Evolutionary conservation across 352 stramenopile genomes (phyloP), one percentile per base, ranked within the genome.

Genomic region (Pythium phragmitis): DNA sequence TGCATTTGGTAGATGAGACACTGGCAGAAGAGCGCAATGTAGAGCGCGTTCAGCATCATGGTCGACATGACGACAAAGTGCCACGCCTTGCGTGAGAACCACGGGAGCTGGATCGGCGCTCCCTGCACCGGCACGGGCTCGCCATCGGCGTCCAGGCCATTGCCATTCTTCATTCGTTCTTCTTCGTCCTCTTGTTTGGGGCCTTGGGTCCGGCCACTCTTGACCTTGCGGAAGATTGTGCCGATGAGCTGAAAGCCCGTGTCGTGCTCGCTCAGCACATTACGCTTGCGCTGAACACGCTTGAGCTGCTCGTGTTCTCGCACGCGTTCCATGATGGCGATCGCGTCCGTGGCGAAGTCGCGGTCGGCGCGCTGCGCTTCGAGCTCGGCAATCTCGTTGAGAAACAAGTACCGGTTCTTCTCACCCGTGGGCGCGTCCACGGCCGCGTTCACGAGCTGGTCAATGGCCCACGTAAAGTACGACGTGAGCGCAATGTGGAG

Each of bases 1-100:
- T 21, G 14, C 65, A 72, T 60, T 17, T 65, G 65, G 49, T 62
- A 72, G 28, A 72, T 34, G 13, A 72, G 41, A 13, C 65, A 72
- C 60, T 72, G 65, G 48, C 65, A 72, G 37, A 72, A 72, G 21
- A 72, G 59, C 60, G 65, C 65, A 12, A 72, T 37, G 57, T 72
- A 72, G 21, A 72, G 49, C 13, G 49, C 65, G 49, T 72, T 72
- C 16, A 72, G 60, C 65, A 72, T 67, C 23, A 72, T 48, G 17
- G 59, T 52, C 13, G 57, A 47, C 47, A 67, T 72, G 39, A 68
- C 19, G 6, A 68, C 26, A 39, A 72, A 72, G 45, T 72, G 65
- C 65, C 65, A 72, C 7, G 46, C 45, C 41, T 61, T 60, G 47
- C 59, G 65, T 7, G 65, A 72, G 65, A 72, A 72, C 39, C 46